Evolutionary conservation across 2,329 filamentous ascomycete species (phyloP).

Genomic region (Ceratocystis destructans): DNA sequence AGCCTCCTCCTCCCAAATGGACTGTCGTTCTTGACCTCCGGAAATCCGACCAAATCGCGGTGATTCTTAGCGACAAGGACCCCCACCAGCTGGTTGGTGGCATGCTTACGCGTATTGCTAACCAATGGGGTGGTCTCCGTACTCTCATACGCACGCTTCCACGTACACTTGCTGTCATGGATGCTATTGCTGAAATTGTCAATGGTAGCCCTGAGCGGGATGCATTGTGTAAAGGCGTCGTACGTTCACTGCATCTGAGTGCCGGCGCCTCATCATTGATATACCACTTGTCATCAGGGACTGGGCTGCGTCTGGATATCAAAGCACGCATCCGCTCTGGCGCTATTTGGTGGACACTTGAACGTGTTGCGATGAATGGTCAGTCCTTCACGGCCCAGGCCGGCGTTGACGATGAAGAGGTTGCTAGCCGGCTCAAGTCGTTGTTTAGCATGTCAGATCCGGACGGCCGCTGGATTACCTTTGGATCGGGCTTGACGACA

Average conservation of each 20-base stretch:
- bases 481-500: conserved; percentile 21
- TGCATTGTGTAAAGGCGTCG: conserved; percentile 32
- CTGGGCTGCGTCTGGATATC: conserved; percentile 39
- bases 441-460: conserved; percentile 11
- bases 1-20: conserved; percentile 27
- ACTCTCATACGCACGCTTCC: conserved; percentile 42
- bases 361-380: conserved; percentile 25
- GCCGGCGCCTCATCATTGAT: conserved; percentile 45
- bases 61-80: conserved; percentile 39
- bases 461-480: conserved; percentile 23
- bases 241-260: conserved; percentile 40
- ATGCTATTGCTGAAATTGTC: conserved; percentile 47
- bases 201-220: conserved; percentile 34
- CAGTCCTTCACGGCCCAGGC: conserved; percentile 14
- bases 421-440: conserved; percentile 5
- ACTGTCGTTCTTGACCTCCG: conserved; percentile 46
- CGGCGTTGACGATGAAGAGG: conserved; percentile 8
- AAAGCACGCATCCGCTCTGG: conserved; percentile 31
- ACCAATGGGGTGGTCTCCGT: conserved; percentile 39
- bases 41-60: conserved; percentile 28
- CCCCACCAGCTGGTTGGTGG: conserved; percentile 53
- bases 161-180: conserved; percentile 50
- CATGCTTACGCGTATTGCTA: conserved; percentile 44
- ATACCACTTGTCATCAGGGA: conserved; percentile 32
- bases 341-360: conserved; percentile 39